Base-by-base conservation (phyloP, 192 early-diverging fungal genomes). In the Entomortierella chlamydospora region DNA sequence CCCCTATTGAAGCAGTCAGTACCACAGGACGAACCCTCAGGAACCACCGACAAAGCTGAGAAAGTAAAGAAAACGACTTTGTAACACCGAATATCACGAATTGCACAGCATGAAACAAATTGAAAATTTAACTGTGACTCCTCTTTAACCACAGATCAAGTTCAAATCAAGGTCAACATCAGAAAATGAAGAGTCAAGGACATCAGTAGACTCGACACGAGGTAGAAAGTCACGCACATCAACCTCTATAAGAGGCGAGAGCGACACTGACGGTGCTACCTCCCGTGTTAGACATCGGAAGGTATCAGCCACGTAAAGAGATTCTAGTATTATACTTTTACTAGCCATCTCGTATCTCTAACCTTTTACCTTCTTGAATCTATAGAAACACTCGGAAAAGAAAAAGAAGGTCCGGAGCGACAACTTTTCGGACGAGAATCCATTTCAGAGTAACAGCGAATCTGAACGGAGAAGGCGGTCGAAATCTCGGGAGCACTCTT, bases 371-470 rank as follows among this genome's bases (percentile, higher is more conserved):
- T 52, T 17, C 3, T 51, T 20, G 25, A 7, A 33, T 29, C 6
- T 5, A 15, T 64, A 64, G 49, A 64, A 15, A 41, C 52, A 30
- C 15, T 18, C 37, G 17, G 37, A 43, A 18, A 67, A 30, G 42
- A 67, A 67, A 33, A 45, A 22, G 28, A 23, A 12, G 13, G n/a
- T n/a, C n/a, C 64, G 6, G 12, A 49, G 41, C 12, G 31, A 56
- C 42, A 65, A 68, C 8, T 82, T 82, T 50, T 73, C 80, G 11
- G 50, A 73, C 25, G 61, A 65, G 12, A 82, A 82, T 37, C 80
- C 80, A 28, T 82, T 82, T 26, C 80, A 82, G 61, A 82, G 80
- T 39, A 61, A 71, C 22, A 68, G 64, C n/a, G 80, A 82, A 43
- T 64, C 67, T 37, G 55, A 71, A 20, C 43, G 68, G n/a, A 41